These are phyloP conservation scores for Backusella australiensis DNA, from an alignment of 192 early-diverging fungal species.

Conservation along the genomic window DNA sequence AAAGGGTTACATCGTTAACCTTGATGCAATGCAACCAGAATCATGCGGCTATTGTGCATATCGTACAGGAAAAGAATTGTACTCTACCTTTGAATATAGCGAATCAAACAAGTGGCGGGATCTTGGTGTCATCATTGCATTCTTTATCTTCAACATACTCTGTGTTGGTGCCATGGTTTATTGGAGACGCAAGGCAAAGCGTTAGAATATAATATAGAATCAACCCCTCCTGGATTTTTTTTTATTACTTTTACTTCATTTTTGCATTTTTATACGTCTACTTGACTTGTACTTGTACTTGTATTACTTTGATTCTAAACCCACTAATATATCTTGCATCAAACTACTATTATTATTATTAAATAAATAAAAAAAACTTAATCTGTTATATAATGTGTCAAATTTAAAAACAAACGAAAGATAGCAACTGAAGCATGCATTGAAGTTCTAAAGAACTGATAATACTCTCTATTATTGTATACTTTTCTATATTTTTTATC, in stretches of 20 bases:
- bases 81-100: slow-evolving; percentile 44
- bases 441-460: too few species aligned
- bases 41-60: slow-evolving; percentile 65
- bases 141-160: slow-evolving; percentile 57
- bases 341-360: too few species aligned
- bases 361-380: too few species aligned
- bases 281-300: background rate
- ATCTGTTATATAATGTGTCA: too few species aligned
- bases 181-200: slow-evolving; percentile 34
- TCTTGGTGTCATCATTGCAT: slow-evolving; percentile 62
- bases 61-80: slow-evolving; percentile 55
- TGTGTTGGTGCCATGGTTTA: slow-evolving; percentile 40
- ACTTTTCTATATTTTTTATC: too few species aligned
- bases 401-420: too few species aligned
- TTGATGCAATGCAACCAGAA: slow-evolving; percentile 23
- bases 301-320: background rate
- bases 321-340: too few species aligned
- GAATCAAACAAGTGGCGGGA: slow-evolving; percentile 70
- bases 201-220: slow-evolving; percentile 5
- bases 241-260: background rate
- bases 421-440: too few species aligned
- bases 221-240: background rate
- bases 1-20: slow-evolving; percentile 8
- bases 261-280: background rate
- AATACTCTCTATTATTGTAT: too few species aligned